phyloP scores from a whole-genome alignment of 768 basidiomycete genomes.

The Cytidiella melzeri region DNA sequence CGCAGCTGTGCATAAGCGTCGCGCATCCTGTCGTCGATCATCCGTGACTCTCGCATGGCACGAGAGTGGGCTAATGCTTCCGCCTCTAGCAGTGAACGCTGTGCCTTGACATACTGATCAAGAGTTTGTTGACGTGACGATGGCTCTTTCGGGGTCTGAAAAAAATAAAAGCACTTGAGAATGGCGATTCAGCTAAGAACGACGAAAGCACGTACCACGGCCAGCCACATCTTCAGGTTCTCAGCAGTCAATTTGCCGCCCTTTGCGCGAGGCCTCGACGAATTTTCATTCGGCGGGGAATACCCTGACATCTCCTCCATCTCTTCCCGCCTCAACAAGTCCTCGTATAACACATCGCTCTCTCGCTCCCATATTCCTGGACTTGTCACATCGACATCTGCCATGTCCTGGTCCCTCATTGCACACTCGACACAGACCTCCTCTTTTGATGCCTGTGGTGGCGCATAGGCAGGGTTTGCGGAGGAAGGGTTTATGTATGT shows the following conservation, averaged over 20 bases:
- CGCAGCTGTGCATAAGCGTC: constrained; percentile 77
- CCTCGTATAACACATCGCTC: constrained; percentile 78
- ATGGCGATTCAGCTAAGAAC: not conserved
- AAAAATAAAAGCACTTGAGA: constrained; percentile 1
- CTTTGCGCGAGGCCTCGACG: constrained; percentile 50
- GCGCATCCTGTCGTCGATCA: constrained; percentile 70
- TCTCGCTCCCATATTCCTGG: constrained; percentile 89
- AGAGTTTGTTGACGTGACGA: constrained; percentile 79
- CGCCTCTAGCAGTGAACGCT: constrained; percentile 74
- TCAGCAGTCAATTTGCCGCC: constrained; percentile 70
- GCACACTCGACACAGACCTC: constrained; percentile 96
- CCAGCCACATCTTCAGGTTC: constrained; percentile 77
- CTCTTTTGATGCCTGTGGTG: constrained; percentile 48
- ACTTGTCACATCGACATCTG: constrained; percentile 83
- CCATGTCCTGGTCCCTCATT: constrained; percentile 98
- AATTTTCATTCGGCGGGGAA: constrained; percentile 40
- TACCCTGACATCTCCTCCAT: constrained; percentile 58
- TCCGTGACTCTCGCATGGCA: constrained; percentile 71
- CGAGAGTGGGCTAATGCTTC: constrained; percentile 75
- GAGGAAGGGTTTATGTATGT: constrained; percentile 59
- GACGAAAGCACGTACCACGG: constrained; percentile 45
- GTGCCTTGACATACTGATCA: constrained; percentile 74
- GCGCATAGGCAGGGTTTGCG: constrained; percentile 53
- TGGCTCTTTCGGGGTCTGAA: constrained; percentile 87
- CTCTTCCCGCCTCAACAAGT: constrained; percentile 64